These are phyloP conservation scores for Saccharomyces pastorianus DNA, from an alignment of 1,139 yeast species.

Conservation along the genomic window DNA sequence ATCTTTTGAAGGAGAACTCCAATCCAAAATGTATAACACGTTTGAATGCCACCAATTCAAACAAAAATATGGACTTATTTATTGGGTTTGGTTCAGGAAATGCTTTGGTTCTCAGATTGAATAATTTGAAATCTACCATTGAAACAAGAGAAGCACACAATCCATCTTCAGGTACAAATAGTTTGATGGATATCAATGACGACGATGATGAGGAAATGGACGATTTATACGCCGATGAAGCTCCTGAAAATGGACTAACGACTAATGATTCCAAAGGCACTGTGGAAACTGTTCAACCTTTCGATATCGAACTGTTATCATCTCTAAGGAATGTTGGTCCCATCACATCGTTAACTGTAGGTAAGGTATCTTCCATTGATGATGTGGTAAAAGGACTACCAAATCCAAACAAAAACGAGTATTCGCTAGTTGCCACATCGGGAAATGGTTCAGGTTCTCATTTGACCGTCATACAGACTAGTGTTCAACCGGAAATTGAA, in stretches of 20 bases:
- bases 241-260: neutral
- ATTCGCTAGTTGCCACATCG: conserved; percentile 60
- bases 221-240: conserved; percentile 21
- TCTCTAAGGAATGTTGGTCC: conserved; percentile 66
- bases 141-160: conserved; percentile 20
- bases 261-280: conserved; percentile 27
- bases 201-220: conserved; percentile 31
- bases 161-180: conserved; percentile 5
- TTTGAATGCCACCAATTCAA: conserved; percentile 10
- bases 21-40: conserved; percentile 24
- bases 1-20: conserved; percentile 21
- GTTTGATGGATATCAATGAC: conserved; percentile 14
- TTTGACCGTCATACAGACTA: conserved; percentile 54
- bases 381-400: conserved; percentile 50
- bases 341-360: conserved; percentile 59
- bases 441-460: conserved; percentile 55
- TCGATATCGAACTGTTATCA: conserved; percentile 44
- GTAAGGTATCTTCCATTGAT: conserved; percentile 49
- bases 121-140: conserved; percentile 27
- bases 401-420: conserved; percentile 59
- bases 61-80: conserved; percentile 19
- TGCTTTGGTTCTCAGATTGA: conserved; percentile 24
- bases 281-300: conserved; percentile 26
- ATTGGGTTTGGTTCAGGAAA: conserved; percentile 31
- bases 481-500: conserved; percentile 56